A percentile compares a stretch with the other conserved stretches of the same genome.
Evolutionary conservation across 495 filamentous ascomycete species (phyloP).

Genomic region (Penicillium bialowiezense): DNA sequence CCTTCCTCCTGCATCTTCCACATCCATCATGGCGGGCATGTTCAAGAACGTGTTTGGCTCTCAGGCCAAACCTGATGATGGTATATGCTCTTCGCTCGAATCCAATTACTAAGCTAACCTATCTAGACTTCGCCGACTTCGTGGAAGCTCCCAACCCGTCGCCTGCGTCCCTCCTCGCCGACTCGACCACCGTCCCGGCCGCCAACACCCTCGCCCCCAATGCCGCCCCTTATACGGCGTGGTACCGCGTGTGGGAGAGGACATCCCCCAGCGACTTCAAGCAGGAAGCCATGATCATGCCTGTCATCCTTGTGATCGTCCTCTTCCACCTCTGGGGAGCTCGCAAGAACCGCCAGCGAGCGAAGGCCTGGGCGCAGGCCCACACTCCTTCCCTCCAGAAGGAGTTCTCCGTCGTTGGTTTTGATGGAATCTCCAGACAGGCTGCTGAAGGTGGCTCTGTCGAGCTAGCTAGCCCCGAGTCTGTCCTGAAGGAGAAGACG

Average conservation of each 20-base stretch:
- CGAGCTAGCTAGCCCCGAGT: conserved; percentile 50
- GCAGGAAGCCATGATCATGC: conserved; percentile 78
- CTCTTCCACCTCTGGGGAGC: conserved; percentile 81
- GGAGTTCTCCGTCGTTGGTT: conserved; percentile 91
- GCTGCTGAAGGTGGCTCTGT: conserved; percentile 44
- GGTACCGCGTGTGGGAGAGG: conserved; percentile 96
- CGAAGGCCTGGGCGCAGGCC: conserved; percentile 74
- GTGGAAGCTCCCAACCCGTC: conserved; percentile 64
- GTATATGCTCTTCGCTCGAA: conserved; percentile 40
- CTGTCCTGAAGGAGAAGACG: conserved; percentile 75
- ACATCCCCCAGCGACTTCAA: conserved; percentile 76
- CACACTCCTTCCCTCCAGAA: conserved; percentile 66
- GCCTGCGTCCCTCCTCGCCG: conserved; percentile 48
- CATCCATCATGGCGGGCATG: conserved; percentile 59
- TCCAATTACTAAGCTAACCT: conserved; percentile 11
- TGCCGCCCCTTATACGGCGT: conserved; percentile 73
- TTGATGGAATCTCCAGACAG: conserved; percentile 46
- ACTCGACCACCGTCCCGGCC: conserved; percentile 40
- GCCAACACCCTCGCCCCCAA: conserved; percentile 47
- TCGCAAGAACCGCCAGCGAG: conserved; percentile 72
- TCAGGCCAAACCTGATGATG: conserved; percentile 57
- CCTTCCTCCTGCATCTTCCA: conserved; percentile 31
- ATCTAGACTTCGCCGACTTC: conserved; percentile 76
- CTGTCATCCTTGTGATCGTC: conserved; percentile 68
- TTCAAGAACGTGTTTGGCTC: conserved; percentile 66